Base-by-base conservation (phyloP, 1,139 yeast genomes). In the Zygosaccharomyces pseudobailii region DNA sequence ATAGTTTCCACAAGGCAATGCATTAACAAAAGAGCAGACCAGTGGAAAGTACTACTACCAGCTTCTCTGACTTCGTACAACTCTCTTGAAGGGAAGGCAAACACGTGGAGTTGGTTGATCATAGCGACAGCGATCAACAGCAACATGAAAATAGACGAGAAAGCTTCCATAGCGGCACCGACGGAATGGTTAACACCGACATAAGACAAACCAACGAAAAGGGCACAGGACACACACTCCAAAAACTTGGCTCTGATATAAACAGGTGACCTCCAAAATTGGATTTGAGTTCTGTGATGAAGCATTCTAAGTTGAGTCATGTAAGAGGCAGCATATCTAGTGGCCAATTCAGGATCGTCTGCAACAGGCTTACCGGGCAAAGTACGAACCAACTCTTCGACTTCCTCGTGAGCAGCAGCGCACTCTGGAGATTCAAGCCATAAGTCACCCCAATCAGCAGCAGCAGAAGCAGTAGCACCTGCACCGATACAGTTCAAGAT, bases 401-500 rank as follows among this genome's bases (percentile, higher is more conserved):
- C 67, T 52, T 72, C 76, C 8, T 53, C 62, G 33, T 71, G 67
- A 17, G 68, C 66, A 19, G 58, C 60, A 23, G 57, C 61, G 59
- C 63, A 68, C 54, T 73, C 75, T 2, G 70, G 67, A 27, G 81
- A 76, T 3, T 61, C 56, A 33, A 58, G 52, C 81, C 81, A 77
- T 35, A 73, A 59, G 23, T 73, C 71, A 59, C 69, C 69, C 76
- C 78, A 77, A 57, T 76, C 76, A 48, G 67, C 67, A 22, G 61
- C 55, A 20, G 73, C 69, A 38, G 67, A 55, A 20, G 83, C 82
- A 46, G 83, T 78, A n/a, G 84, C 84, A 65, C 84, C 84, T 24
- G 84, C 85, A 51, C 84, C 85, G 60, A 80, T 79, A 54, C 78
- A 76, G 53, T 80, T 79, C 58, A 81, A 68, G 57, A 81, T 80